Conservation (phyloP, 1,284 basidiomycete genomes). For the Violaceomyces palustris region DNA sequence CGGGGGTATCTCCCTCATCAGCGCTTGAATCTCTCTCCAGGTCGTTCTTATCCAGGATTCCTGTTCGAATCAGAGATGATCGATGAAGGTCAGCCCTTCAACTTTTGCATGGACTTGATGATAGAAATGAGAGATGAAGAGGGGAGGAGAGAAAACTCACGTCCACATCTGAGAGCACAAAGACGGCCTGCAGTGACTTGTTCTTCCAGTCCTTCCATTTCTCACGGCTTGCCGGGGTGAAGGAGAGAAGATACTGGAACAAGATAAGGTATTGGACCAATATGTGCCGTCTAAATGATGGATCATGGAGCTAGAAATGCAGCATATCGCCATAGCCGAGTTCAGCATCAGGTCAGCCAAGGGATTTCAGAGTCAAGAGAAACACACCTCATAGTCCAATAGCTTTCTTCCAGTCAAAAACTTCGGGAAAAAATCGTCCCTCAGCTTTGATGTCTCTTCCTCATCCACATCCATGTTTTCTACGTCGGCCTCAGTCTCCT, state of each 20-base stretch:
- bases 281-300: slow-evolving; percentile 83
- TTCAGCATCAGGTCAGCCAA: neutral
- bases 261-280: slow-evolving; percentile 79
- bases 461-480: slow-evolving; percentile 2
- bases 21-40: slow-evolving; percentile 38
- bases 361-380: neutral
- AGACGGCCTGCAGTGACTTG: slow-evolving; percentile 30
- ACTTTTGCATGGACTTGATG: neutral
- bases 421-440: slow-evolving; percentile 78
- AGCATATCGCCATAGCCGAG: neutral
- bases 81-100: neutral
- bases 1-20: slow-evolving; percentile 36
- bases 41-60: slow-evolving; percentile 42
- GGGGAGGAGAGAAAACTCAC: too few species aligned
- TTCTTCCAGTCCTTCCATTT: slow-evolving; percentile 58
- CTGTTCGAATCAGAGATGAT: neutral
- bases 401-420: slow-evolving; percentile 80
- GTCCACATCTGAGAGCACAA: slow-evolving; percentile 32
- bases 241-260: slow-evolving; percentile 71
- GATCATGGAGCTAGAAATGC: slow-evolving; percentile 63
- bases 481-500: neutral
- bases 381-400: slow-evolving; percentile 75
- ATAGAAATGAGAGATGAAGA: neutral
- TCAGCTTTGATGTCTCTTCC: slow-evolving; percentile 20
- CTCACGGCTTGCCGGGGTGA: slow-evolving; percentile 66